These are phyloP conservation scores for Paspalum vaginatum DNA, from an alignment of 176 grass and related monocot species.

Conservation along the genomic window DNA sequence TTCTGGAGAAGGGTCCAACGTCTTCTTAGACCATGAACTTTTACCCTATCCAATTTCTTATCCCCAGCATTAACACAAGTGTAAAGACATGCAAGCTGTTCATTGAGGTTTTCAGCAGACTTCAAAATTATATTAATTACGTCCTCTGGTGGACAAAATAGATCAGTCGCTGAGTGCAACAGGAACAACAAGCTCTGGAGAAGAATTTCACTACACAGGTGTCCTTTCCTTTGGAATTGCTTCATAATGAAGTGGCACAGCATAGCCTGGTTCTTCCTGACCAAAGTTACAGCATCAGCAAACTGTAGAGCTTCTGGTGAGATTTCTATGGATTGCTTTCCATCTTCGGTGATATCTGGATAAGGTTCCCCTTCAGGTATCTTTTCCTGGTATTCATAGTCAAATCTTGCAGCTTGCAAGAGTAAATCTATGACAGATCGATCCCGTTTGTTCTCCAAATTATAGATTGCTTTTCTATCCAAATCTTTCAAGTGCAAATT, in stretches of 20 bases:
- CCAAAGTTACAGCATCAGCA: slow-evolving; percentile 87
- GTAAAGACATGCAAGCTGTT: slow-evolving; percentile 69
- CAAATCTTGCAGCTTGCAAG: slow-evolving; percentile 78
- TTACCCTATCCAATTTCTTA: slow-evolving; percentile 61
- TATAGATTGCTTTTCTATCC: slow-evolving; percentile 47
- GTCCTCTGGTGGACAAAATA: slow-evolving; percentile 78
- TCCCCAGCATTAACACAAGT: slow-evolving; percentile 52
- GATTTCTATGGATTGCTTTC: slow-evolving; percentile 67
- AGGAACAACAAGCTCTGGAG: slow-evolving; percentile 88
- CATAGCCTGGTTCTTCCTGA: slow-evolving; percentile 87
- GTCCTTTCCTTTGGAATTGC: slow-evolving; percentile 71
- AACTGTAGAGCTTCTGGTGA: slow-evolving; percentile 54
- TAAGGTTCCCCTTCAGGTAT: slow-evolving; percentile 52
- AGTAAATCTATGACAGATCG: slow-evolving; percentile 85
- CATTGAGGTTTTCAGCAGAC: slow-evolving; percentile 77
- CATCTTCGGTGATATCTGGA: slow-evolving; percentile 45
- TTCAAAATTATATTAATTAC: slow-evolving; percentile 85
- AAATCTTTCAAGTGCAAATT: slow-evolving; percentile 55
- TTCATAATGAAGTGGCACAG: slow-evolving; percentile 75
- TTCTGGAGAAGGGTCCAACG: slow-evolving; percentile 82
- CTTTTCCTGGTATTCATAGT: slow-evolving; percentile 65
- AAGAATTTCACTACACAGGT: slow-evolving; percentile 75
- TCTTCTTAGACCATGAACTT: slow-evolving; percentile 71
- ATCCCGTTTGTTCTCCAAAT: slow-evolving; percentile 81
- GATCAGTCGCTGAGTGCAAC: slow-evolving; percentile 80